Conservation (phyloP, 2,329 filamentous ascomycete genomes). For the Albifimbria verrucaria region DNA sequence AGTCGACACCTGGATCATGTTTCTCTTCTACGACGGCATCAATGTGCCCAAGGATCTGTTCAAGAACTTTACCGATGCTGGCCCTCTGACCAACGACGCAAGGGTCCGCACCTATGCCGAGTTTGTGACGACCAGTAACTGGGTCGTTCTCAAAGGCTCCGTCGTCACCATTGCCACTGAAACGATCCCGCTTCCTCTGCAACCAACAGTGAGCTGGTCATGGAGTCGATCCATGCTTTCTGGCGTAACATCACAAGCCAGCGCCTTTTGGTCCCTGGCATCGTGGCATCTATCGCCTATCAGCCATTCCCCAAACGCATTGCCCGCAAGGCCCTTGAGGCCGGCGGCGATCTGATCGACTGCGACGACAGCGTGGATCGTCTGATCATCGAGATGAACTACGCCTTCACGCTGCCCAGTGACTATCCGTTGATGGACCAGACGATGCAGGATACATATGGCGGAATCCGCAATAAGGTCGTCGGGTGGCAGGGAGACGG, state of each 20-base stretch:
- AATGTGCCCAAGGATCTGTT: constrained; percentile 51
- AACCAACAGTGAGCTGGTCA: constrained; percentile 21
- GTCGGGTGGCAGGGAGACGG: constrained; percentile 25
- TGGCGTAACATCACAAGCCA: constrained; percentile 20
- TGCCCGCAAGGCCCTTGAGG: constrained; percentile 23
- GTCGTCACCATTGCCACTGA: constrained; percentile 35
- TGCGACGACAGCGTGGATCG: constrained; percentile 34
- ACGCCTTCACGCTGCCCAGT: constrained; percentile 28
- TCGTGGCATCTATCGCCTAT: constrained; percentile 31
- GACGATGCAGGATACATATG: constrained; percentile 6
- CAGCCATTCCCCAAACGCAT: constrained; percentile 36
- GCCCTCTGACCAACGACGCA: constrained; percentile 39
- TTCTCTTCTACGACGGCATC: constrained; percentile 60
- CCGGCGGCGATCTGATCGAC: constrained; percentile 36
- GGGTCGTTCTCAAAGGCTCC: constrained; percentile 16
- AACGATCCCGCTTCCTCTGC: constrained; percentile 29
- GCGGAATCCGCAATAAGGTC: constrained; percentile 1
- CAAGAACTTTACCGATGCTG: constrained; percentile 41
- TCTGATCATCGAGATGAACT: constrained; percentile 41
- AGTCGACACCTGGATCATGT: constrained; percentile 54
- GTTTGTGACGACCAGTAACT: constrained; percentile 24
- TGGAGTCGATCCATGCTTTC: constrained; percentile 22
- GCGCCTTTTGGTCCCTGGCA: constrained; percentile 5
- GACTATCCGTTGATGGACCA: constrained; percentile 21
- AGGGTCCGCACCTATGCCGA: constrained; percentile 48